These are phyloP conservation scores for Ceratopteris richardii DNA, from an alignment of 75 land plant species.

Conservation along the genomic window DNA sequence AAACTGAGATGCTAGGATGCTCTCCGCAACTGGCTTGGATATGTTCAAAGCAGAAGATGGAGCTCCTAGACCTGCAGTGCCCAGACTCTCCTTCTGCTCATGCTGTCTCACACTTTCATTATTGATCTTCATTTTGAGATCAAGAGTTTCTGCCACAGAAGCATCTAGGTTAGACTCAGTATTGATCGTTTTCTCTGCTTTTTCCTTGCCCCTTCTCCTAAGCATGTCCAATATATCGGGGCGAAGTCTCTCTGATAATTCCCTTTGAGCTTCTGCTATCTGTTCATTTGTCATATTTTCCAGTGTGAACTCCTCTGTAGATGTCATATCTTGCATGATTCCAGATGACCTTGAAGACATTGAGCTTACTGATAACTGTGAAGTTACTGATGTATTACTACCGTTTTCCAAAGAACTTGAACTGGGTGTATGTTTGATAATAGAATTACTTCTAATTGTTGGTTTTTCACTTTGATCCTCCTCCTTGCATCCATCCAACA, in stretches of 20 bases:
- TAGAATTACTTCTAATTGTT: too few species aligned
- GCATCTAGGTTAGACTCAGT: background rate
- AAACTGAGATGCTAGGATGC: background rate
- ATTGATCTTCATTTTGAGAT: background rate
- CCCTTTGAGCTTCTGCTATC: conserved; percentile 72
- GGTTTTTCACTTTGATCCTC: too few species aligned
- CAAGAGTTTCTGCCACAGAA: background rate
- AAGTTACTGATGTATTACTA: background rate
- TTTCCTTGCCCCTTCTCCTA: conserved; percentile 50
- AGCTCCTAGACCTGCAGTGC: background rate
- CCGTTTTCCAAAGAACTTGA: background rate
- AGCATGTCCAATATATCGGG: conserved; percentile 59
- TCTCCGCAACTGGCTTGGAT: background rate
- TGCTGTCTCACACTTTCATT: background rate
- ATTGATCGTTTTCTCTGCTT: conserved; percentile 15
- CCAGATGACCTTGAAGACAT: background rate
- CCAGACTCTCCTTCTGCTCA: background rate
- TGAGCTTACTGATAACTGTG: background rate
- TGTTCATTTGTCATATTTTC: conserved; percentile 64
- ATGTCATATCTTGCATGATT: conserved; percentile 40
- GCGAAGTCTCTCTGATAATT: conserved; percentile 53
- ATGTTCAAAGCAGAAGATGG: background rate
- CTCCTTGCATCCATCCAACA: too few species aligned
- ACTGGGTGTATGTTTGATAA: too few species aligned
- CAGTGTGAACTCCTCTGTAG: conserved; percentile 48